Evolutionary conservation across 208 protist species (phyloP).

Genomic region (Acanthamoeba sp.): DNA sequence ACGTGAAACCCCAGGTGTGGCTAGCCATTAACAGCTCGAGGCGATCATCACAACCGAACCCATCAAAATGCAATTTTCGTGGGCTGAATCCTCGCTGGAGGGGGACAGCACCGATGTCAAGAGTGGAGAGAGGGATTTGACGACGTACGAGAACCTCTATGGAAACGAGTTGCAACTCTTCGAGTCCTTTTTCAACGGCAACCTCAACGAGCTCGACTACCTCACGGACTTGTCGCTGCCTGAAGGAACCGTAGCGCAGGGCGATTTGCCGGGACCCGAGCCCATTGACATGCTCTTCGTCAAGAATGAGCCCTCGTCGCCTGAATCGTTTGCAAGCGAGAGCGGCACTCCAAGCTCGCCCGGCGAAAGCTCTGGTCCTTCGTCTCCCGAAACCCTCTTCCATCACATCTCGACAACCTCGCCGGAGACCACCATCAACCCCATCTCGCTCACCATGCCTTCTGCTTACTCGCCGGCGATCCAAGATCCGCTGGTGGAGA

Average conservation of each 20-base stretch:
- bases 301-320: conserved; percentile 37
- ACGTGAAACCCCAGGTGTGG: no score
- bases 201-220: conserved; percentile 51
- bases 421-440: conserved; percentile 6
- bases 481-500: not conserved
- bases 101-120: not conserved
- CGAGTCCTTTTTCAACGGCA: conserved; percentile 56
- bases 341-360: not conserved
- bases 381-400: conserved; percentile 22
- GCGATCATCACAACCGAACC: not conserved
- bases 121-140: not conserved
- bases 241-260: not conserved
- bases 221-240: conserved; percentile 9
- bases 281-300: conserved; percentile 2
- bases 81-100: not conserved
- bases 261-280: not conserved
- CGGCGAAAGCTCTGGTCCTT: conserved; percentile 16
- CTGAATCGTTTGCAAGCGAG: not conserved
- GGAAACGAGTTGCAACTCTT: conserved; percentile 15
- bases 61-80: conserved; percentile 38
- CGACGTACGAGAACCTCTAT: conserved; percentile 28
- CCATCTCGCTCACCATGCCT: not conserved
- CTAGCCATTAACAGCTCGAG: no score
- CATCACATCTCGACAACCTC: not conserved
- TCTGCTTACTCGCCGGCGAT: not conserved